These are phyloP conservation scores for Russula earlei DNA, from an alignment of 768 basidiomycete genomes.

Conservation along the genomic window DNA sequence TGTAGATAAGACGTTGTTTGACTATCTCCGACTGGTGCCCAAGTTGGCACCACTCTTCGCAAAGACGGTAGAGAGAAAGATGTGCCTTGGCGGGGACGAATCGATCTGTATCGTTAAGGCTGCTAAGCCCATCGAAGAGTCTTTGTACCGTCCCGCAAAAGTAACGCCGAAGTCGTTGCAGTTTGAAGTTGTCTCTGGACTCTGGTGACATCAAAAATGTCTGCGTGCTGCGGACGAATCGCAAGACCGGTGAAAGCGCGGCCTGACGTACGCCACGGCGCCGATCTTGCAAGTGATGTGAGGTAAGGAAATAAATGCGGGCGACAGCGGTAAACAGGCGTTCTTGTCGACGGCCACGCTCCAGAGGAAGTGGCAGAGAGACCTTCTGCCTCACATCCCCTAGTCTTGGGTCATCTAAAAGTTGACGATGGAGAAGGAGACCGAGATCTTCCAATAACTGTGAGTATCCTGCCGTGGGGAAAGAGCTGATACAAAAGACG, in stretches of 20 bases:
- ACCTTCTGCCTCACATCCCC: slow-evolving; percentile 29
- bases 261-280: slow-evolving; percentile 59
- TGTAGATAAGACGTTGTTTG: slow-evolving; percentile 57
- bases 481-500: slow-evolving; percentile 81
- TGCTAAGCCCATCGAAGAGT: slow-evolving; percentile 67
- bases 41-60: slow-evolving; percentile 90
- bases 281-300: slow-evolving; percentile 63
- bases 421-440: slow-evolving; percentile 67
- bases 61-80: slow-evolving; percentile 70
- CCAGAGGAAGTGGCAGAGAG: slow-evolving; percentile 34
- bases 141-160: slow-evolving; percentile 87
- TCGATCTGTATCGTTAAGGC: slow-evolving; percentile 63
- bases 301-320: slow-evolving; percentile 80
- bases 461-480: slow-evolving; percentile 67
- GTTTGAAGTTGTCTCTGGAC: slow-evolving; percentile 61
- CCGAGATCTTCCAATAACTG: slow-evolving; percentile 79
- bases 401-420: slow-evolving; percentile 64
- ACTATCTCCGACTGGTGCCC: slow-evolving; percentile 67
- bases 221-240: slow-evolving; percentile 80
- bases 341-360: slow-evolving; percentile 61
- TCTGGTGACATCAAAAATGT: slow-evolving; percentile 63
- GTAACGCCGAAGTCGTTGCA: slow-evolving; percentile 78
- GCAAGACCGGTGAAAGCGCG: slow-evolving; percentile 69
- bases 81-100: slow-evolving; percentile 70
- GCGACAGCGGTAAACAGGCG: slow-evolving; percentile 80